Percentiles rank a stretch among this genome's conserved stretches.
Conservation (phyloP, 306 rosid species). For the Pterocarpus santalinus region DNA sequence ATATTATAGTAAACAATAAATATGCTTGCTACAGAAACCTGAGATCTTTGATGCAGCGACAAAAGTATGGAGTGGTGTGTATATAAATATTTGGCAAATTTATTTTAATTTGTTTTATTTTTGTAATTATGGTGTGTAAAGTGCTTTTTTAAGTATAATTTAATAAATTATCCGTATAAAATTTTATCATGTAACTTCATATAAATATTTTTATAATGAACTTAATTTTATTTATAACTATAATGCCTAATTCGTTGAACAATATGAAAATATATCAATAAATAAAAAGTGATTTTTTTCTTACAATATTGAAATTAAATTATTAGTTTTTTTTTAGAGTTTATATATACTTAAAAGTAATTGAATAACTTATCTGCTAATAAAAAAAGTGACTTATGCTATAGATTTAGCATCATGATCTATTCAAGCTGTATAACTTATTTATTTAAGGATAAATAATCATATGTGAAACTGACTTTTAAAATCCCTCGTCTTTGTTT, state of each 20-base stretch:
- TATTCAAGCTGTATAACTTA: background rate
- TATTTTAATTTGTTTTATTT: background rate
- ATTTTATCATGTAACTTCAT: too few relatives aligned
- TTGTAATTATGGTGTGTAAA: background rate
- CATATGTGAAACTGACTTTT: background rate
- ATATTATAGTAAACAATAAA: background rate
- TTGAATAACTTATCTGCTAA: background rate
- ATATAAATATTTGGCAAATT: background rate
- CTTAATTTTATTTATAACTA: too few relatives aligned
- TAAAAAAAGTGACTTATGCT: background rate
- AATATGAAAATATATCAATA: too few relatives aligned
- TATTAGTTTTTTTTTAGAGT: background rate
- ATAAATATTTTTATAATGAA: too few relatives aligned
- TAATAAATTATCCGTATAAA: too few relatives aligned
- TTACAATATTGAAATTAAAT: too few relatives aligned
- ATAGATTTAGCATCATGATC: constrained; percentile 6
- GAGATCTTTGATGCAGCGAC: background rate
- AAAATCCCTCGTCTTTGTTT: background rate
- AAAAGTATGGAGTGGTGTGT: background rate
- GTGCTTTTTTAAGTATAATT: background rate
- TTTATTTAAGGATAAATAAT: background rate
- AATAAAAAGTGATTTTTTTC: too few relatives aligned
- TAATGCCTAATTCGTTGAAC: too few relatives aligned
- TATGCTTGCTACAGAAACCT: too few relatives aligned
- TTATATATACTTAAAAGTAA: background rate